A percentile compares a stretch with the other conserved stretches of the same genome.
Conservation (phyloP, 2,329 filamentous ascomycete genomes). For the Cercospora zeae-maydis region DNA sequence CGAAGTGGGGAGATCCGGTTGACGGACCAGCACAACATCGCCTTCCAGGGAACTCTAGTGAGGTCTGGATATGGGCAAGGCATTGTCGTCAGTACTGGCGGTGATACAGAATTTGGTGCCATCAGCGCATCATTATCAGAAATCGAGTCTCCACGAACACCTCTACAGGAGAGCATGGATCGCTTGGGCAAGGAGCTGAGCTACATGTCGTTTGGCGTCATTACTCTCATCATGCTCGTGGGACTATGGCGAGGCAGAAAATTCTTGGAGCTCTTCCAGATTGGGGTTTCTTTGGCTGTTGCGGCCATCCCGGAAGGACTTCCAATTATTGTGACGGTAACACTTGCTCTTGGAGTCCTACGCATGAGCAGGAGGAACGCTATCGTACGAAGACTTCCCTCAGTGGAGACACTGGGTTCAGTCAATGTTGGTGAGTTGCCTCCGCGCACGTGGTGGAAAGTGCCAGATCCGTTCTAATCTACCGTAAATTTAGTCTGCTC, state of each 20-base stretch:
- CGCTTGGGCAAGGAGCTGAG: constrained; percentile 93
- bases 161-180: constrained; percentile 94
- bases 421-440: constrained; percentile 67
- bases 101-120: constrained; percentile 89
- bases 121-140: constrained; percentile 92
- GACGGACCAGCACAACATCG: constrained; percentile 82
- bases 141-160: constrained; percentile 91
- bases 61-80: constrained; percentile 93
- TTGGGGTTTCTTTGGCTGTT: constrained; percentile 92
- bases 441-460: no score
- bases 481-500: constrained; percentile 64
- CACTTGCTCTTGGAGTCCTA: constrained; percentile 87
- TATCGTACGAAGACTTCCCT: constrained; percentile 92
- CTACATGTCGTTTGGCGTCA: constrained; percentile 93
- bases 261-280: constrained; percentile 92
- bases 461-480: no score
- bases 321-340: constrained; percentile 97
- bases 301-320: constrained; percentile 94
- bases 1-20: constrained; percentile 61
- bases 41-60: constrained; percentile 96
- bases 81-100: constrained; percentile 94
- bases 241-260: constrained; percentile 87
- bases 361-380: constrained; percentile 94
- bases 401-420: constrained; percentile 95
- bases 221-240: constrained; percentile 85